These are phyloP conservation scores for Haplosporangium sp. DNA, from an alignment of 371 early-diverging fungal species.

Conservation along the genomic window DNA sequence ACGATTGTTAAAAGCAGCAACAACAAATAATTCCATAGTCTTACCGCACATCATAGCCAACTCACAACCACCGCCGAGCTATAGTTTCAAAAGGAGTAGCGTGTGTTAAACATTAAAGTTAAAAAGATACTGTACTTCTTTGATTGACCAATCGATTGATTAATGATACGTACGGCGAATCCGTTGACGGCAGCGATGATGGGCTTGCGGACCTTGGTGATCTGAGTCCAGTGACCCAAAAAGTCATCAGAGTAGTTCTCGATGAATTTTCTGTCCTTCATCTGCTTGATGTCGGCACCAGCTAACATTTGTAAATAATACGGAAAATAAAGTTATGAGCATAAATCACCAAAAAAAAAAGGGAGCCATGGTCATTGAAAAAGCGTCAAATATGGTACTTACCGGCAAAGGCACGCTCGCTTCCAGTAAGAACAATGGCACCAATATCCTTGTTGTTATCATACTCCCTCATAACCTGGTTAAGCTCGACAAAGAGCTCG, in stretches of 20 bases:
- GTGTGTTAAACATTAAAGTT: neutral
- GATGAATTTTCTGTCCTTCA: constrained; percentile 88
- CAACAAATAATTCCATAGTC: constrained; percentile 10
- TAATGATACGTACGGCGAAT: constrained; percentile 80
- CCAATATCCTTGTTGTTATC: constrained; percentile 87
- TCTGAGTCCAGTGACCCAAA: constrained; percentile 94
- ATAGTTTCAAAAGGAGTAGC: neutral
- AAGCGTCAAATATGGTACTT: constrained; percentile 14
- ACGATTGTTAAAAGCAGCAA: too few species aligned
- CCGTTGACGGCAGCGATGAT: constrained; percentile 98
- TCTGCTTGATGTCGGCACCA: constrained; percentile 99
- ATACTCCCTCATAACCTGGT: constrained; percentile 84
- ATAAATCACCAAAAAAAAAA: neutral
- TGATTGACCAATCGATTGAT: neutral
- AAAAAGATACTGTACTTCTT: neutral
- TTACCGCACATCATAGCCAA: constrained; percentile 97
- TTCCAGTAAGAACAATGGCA: constrained; percentile 96
- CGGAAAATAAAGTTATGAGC: too few species aligned
- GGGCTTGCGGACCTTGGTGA: constrained; percentile 93
- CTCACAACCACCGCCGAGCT: constrained; percentile 98
- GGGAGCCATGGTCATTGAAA: neutral
- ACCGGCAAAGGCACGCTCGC: constrained; percentile 96
- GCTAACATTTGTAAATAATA: constrained; percentile 63
- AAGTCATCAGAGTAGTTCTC: constrained; percentile 92
- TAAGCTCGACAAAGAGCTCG: constrained; percentile 92